Evolutionary conservation across 768 basidiomycete species (phyloP), one percentile per base, ranked within the genome.

Genomic region (Cystobasidium tubakii): DNA sequence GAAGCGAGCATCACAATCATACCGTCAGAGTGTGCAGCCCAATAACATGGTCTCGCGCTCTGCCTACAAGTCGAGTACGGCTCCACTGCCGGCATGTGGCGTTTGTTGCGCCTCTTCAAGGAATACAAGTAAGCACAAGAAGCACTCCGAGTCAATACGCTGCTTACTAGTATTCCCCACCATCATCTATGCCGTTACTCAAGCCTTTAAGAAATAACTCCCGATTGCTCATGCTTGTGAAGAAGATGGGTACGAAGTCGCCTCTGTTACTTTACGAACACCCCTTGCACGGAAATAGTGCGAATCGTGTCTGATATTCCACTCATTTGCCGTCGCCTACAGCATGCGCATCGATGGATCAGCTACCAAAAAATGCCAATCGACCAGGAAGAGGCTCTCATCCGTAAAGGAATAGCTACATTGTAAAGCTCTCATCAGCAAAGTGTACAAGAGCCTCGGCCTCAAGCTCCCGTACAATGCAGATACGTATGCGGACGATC

Each of bases 341-440:
- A 54, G 53, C 77, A 76, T 21, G 73, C 76, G 25, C 73, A 79
- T 60, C 57, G 78, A n/a, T 80, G 78, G 75, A 42, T 72, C 27
- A 42, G 43, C 36, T 65, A 73, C 31, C 4, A 29, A 25, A 23
- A 67, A 6, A 62, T 73, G 71, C 34, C 55, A 21, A 34, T 42
- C 2, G 62, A 73, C n/a, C 43, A 73, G n/a, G 62, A 73, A 43
- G 71, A 80, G 44, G 10, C 12, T 12, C 62, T 76, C 42, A 78
- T 80, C 50, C 65, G 77, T 29, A 66, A 75, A 53, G 75, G 76
- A n/a, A 76, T 80, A 67, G 77, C 74, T 15, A 75, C 67, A 13
- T 76, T 80, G 62, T 73, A 80, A 54, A 69, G 65, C 76, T 6
- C 70, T 81, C 1, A 66, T 81, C 9, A 73, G 75, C 19, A 80